Evolutionary conservation across 805 yeast species (phyloP).

Genomic region (Barnettozyma botsteinii): DNA sequence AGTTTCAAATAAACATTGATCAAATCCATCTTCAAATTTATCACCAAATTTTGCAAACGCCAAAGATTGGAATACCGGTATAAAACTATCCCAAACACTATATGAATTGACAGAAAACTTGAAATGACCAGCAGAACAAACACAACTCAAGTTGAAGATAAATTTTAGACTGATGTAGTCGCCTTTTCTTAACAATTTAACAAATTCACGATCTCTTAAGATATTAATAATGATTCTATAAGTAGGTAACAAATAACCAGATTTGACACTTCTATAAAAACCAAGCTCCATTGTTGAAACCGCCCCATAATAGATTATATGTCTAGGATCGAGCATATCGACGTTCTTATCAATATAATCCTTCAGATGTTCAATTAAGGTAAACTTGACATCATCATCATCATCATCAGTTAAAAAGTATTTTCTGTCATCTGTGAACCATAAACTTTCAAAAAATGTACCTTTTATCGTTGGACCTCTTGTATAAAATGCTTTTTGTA

Average conservation of each 20-base stretch:
- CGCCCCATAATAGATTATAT: slow-evolving; percentile 9
- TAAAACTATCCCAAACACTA: slow-evolving; percentile 19
- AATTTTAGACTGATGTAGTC: slow-evolving; percentile 21
- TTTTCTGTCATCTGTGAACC: slow-evolving; percentile 12
- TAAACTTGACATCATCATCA: slow-evolving; percentile 6
- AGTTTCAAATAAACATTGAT: slow-evolving; percentile 9
- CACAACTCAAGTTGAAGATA: slow-evolving; percentile 15
- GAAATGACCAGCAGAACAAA: slow-evolving; percentile 21
- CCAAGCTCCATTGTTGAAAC: slow-evolving; percentile 15
- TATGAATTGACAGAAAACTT: slow-evolving; percentile 12
- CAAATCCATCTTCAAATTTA: slow-evolving; percentile 18
- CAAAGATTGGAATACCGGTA: slow-evolving; percentile 11
- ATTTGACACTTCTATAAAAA: slow-evolving; percentile 15
- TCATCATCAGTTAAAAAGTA: slow-evolving; percentile 7
- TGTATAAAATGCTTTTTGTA: slow-evolving; percentile 4
- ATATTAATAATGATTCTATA: slow-evolving; percentile 13
- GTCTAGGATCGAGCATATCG: not conserved
- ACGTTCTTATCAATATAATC: slow-evolving; percentile 10
- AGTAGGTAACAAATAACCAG: slow-evolving; percentile 20
- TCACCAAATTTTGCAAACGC: slow-evolving; percentile 8
- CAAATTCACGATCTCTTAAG: slow-evolving; percentile 6
- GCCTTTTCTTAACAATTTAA: slow-evolving; percentile 10
- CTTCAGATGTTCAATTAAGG: slow-evolving; percentile 14
- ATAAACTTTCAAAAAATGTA: slow-evolving; percentile 12
- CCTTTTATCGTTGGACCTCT: slow-evolving; percentile 8